Conservation (phyloP, 2,329 filamentous ascomycete genomes). For the Cladosporium sp. region DNA sequence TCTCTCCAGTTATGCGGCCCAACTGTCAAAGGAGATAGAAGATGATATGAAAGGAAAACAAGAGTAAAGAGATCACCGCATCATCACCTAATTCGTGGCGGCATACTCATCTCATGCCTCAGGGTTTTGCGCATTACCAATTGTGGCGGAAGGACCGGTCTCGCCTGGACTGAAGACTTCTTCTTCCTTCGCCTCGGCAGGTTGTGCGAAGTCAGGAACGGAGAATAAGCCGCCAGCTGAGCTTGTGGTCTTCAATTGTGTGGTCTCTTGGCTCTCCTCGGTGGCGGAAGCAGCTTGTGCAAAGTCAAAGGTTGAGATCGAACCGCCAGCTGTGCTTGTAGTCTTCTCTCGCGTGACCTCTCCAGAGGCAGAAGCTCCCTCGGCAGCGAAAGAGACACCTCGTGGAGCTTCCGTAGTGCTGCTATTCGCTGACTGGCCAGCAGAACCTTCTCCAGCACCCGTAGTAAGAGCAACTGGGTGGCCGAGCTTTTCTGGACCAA, state of each 20-base stretch:
- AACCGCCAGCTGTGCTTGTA: neutral
- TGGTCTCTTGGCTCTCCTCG: neutral
- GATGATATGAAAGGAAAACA: neutral
- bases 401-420: neutral
- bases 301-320: neutral
- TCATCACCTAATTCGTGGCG: neutral
- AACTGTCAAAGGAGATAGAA: neutral
- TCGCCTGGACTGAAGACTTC: conserved; percentile 3
- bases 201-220: neutral
- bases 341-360: neutral
- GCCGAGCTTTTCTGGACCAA: neutral
- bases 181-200: neutral
- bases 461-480: conserved; percentile 17
- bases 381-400: neutral
- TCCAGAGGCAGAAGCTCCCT: neutral
- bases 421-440: neutral
- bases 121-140: neutral
- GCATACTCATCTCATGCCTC: neutral
- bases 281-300: neutral
- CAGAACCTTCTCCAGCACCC: neutral
- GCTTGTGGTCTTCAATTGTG: neutral
- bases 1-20: neutral
- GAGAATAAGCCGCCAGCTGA: conserved; percentile 2
- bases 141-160: neutral
- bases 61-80: neutral